Percentiles rank a stretch among this genome's conserved stretches.
Evolutionary conservation across 2,329 filamentous ascomycete species (phyloP).

Genomic region (Sarocladiaceae sp.): DNA sequence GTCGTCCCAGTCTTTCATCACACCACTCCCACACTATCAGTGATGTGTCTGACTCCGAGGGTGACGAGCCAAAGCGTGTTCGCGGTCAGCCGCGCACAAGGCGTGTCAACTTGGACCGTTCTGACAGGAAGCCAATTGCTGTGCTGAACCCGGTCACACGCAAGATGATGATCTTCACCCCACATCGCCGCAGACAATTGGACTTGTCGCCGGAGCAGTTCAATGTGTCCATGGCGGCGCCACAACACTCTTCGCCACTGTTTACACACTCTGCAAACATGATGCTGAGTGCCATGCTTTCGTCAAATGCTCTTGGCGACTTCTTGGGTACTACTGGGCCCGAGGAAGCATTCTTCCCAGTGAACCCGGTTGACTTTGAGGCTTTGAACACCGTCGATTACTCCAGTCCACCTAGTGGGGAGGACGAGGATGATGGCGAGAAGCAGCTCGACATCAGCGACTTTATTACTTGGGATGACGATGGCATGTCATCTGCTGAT

Average conservation of each 20-base stretch:
- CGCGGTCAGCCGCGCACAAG: conserved; percentile 51
- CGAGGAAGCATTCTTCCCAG: conserved; percentile 66
- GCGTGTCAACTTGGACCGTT: conserved; percentile 50
- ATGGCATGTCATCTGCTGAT: conserved; percentile 52
- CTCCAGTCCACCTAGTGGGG: conserved; percentile 27
- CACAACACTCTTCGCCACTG: conserved; percentile 38
- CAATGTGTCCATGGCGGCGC: conserved; percentile 37
- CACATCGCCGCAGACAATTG: conserved; percentile 42
- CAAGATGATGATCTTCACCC: conserved; percentile 62
- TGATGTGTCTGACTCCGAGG: conserved; percentile 48
- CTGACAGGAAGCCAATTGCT: conserved; percentile 53
- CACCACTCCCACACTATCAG: conserved; percentile 18
- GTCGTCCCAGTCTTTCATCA: conserved; percentile 28
- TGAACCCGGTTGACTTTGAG: conserved; percentile 25
- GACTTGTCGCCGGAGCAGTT: conserved; percentile 54
- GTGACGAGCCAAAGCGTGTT: conserved; percentile 39
- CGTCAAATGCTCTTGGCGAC: conserved; percentile 50
- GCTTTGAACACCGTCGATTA: conserved; percentile 54
- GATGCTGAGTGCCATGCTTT: conserved; percentile 73
- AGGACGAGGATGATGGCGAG: conserved; percentile 56
- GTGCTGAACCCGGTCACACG: conserved; percentile 53
- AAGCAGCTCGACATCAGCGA: conserved; percentile 64
- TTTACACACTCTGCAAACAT: conserved; percentile 66
- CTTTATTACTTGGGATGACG: conserved; percentile 65
- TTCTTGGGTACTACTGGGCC: conserved; percentile 32